Evolutionary conservation across 2,329 filamentous ascomycete genomes (phyloP).

Genomic region (Sporothrix curviconia): DNA sequence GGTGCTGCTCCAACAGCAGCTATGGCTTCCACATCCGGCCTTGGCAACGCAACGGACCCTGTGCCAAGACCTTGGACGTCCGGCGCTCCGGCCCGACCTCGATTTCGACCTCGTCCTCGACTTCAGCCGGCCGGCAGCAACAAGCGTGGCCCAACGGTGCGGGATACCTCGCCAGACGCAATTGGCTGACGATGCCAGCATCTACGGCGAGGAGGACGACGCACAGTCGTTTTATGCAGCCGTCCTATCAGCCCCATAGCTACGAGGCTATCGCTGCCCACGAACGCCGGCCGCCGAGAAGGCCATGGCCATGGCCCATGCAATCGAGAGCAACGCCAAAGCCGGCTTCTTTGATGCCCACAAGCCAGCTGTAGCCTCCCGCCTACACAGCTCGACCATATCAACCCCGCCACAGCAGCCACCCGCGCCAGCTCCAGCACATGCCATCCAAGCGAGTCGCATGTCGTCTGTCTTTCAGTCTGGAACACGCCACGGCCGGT

Average conservation of each 20-base stretch:
- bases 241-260: conserved; percentile 50
- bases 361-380: conserved; percentile 3
- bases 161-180: not conserved
- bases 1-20: not conserved
- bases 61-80: conserved; percentile 6
- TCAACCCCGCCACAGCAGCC: conserved; percentile 39
- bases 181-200: conserved; percentile 26
- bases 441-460: not conserved
- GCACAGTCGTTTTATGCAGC: conserved; percentile 56
- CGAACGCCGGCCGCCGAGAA: conserved; percentile 53
- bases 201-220: conserved; percentile 45
- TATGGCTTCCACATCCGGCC: not conserved
- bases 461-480: conserved; percentile 15
- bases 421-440: conserved; percentile 16
- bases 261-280: conserved; percentile 46
- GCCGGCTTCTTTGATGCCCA: conserved; percentile 28
- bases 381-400: conserved; percentile 16
- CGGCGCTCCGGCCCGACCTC: not conserved
- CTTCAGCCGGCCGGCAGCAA: too few relatives aligned
- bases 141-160: not conserved
- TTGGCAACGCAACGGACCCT: not conserved
- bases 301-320: conserved; percentile 44
- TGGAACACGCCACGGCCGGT: conserved; percentile 36
- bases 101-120: too few relatives aligned
- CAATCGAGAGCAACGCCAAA: conserved; percentile 1